A percentile compares a stretch with the other conserved stretches of the same genome.
Conservation (phyloP, 805 yeast species). For the Yamadazyma akitaensis region DNA sequence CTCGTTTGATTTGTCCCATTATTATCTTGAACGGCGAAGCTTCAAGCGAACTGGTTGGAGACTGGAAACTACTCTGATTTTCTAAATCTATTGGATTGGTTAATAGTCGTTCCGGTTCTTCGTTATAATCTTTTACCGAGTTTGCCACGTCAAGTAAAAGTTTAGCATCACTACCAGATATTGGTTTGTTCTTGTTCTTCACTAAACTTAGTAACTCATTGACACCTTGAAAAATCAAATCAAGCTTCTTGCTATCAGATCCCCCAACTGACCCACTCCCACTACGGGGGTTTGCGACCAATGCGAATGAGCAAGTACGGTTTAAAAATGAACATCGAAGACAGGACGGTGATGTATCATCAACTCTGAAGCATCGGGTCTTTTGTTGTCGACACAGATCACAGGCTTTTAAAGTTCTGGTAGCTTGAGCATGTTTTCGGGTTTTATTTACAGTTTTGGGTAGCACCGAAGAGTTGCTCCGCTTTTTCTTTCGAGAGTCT, state of each 20-base stretch:
- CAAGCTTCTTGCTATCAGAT: constrained; percentile 4
- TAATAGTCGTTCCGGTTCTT: constrained; percentile 4
- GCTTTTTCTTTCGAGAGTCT: neutral
- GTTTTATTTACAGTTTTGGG: constrained; percentile 5
- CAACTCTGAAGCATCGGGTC: constrained; percentile 59
- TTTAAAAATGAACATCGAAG: constrained; percentile 55
- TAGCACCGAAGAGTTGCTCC: neutral
- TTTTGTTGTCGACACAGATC: constrained; percentile 53
- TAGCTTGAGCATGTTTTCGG: constrained; percentile 25
- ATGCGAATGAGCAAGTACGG: constrained; percentile 50
- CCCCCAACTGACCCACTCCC: neutral
- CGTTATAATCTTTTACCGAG: constrained; percentile 18
- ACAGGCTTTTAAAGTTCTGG: constrained; percentile 53
- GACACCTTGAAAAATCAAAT: constrained; percentile 30
- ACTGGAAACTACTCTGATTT: constrained; percentile 18
- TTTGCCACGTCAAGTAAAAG: constrained; percentile 25
- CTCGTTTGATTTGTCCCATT: constrained; percentile 26
- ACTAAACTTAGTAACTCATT: constrained; percentile 29
- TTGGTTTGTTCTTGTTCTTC: constrained; percentile 11
- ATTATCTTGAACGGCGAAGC: constrained; percentile 46
- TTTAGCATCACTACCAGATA: constrained; percentile 19
- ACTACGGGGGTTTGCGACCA: neutral
- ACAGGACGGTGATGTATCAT: constrained; percentile 46
- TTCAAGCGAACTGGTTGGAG: constrained; percentile 34
- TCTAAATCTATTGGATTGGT: constrained; percentile 21